Evolutionary conservation across 2,329 filamentous ascomycete species (phyloP).

Genomic region (Scytalidium lignicola): DNA sequence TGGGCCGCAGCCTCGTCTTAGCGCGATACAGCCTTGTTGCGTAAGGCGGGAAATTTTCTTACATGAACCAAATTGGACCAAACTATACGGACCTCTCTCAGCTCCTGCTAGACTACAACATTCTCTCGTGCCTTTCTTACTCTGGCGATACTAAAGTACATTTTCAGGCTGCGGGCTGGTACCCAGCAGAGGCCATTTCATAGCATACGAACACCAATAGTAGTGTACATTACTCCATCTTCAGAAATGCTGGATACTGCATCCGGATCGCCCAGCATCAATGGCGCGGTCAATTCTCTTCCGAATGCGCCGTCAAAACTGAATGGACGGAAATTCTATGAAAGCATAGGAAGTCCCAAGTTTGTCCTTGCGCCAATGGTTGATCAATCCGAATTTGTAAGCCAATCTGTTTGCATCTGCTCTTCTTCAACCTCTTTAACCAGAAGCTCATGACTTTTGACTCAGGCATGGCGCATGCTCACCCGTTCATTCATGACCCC

Average conservation of each 20-base stretch:
- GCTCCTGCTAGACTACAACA: neutral
- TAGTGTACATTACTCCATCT: slow-evolving; percentile 5
- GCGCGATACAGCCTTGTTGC: slow-evolving; percentile 15
- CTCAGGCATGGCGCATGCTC: slow-evolving; percentile 95
- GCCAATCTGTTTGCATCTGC: slow-evolving; percentile 29
- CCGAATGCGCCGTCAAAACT: slow-evolving; percentile 47
- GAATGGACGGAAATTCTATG: slow-evolving; percentile 84
- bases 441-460: too few relatives aligned
- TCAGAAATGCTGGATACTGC: neutral
- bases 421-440: slow-evolving; percentile 2
- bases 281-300: neutral
- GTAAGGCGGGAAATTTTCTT: slow-evolving; percentile 16
- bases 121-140: slow-evolving; percentile 5
- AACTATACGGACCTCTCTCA: neutral
- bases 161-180: slow-evolving; percentile 24
- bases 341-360: slow-evolving; percentile 89
- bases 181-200: slow-evolving; percentile 15
- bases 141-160: slow-evolving; percentile 15
- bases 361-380: slow-evolving; percentile 95
- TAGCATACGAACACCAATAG: slow-evolving; percentile 13
- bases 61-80: slow-evolving; percentile 2
- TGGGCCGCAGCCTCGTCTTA: slow-evolving; percentile 13
- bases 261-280: slow-evolving; percentile 3
- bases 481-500: slow-evolving; percentile 84
- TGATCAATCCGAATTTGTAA: slow-evolving; percentile 93